Percentiles rank a stretch among this genome's conserved stretches.
phyloP scores from a whole-genome alignment of 176 grass and related monocot species.

The Microstegium vimineum region DNA sequence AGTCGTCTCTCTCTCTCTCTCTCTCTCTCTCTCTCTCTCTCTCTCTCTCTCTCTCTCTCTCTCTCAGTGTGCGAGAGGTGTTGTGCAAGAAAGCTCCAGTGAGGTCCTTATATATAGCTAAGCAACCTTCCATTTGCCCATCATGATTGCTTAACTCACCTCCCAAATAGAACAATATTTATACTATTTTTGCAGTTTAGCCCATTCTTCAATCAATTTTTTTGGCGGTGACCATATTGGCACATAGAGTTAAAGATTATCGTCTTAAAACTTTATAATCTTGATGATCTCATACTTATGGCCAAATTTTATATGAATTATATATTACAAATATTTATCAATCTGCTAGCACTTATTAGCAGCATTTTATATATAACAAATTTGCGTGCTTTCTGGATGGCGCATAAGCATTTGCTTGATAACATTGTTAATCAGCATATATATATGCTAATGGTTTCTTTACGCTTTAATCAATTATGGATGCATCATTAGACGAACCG shows the following conservation, averaged over 20 bases:
- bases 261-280: not conserved
- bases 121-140: slow-evolving; percentile 41
- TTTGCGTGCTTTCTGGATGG: not conserved
- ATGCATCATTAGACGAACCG: slow-evolving; percentile 44
- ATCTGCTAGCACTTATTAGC: not conserved
- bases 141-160: slow-evolving; percentile 27
- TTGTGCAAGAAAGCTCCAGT: slow-evolving; percentile 42
- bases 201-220: slow-evolving; percentile 15
- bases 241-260: not conserved
- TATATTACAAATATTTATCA: not conserved
- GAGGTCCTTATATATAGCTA: slow-evolving; percentile 54
- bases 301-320: not conserved
- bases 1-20: not conserved
- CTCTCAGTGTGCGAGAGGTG: slow-evolving; percentile 24
- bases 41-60: slow-evolving; percentile 1
- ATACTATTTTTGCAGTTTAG: not conserved
- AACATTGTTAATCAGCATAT: slow-evolving; percentile 25
- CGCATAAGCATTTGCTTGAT: slow-evolving; percentile 21
- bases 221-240: not conserved
- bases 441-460: slow-evolving; percentile 13
- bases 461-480: slow-evolving; percentile 45
- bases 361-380: not conserved
- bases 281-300: not conserved
- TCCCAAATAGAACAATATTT: slow-evolving; percentile 32
- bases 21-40: slow-evolving; percentile 13